Base-by-base conservation (phyloP, 352 stramenopile species). In the Thalassiosira ordinaria region DNA sequence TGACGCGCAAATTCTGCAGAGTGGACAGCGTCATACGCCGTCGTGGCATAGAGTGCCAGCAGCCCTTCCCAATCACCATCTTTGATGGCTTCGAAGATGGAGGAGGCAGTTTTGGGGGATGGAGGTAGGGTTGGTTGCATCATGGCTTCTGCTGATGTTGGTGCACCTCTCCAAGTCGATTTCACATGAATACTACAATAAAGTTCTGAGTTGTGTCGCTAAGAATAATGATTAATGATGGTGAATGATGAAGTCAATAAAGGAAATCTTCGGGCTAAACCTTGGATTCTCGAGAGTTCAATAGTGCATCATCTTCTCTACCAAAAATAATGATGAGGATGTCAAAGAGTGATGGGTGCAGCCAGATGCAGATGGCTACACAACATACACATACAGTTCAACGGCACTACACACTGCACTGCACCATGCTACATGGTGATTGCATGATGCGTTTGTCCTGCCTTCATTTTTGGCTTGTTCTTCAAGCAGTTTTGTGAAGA, bases 61-160 rank as follows among this genome's bases (percentile, higher is more conserved):
- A 82, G 44, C n/a, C 74, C 78, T 22, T 78, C 66, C 55, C 51
- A 81, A 66, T 85, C 64, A 37, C 72, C 64, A 52, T 74, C 56
- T 47, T 74, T 66, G 20, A 78, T 82, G 26, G 69, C 78, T 62
- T 85, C 57, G 31, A 68, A 78, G 64, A 78, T 75, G 31, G 71
- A 65, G 24, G 22, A 46, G 31, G 27, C 13, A 11, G 24, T 39
- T 60, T 55, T 65, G 9, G 47, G 16, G 9, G 72, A 47, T 37
- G 63, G 47, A 44, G 47, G 47, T 9, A 68, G 49, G 33, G 72
- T 57, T 55, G 51, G 46, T 5, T 52, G 29, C 69, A 61, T 70
- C 57, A 69, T 69, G 24, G 49, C 57, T 26, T 29, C 7, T 47
- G 37, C 16, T 16, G 37, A 16, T 16, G 16, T 47, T 9, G 37